phyloP scores from a whole-genome alignment of 2,329 filamentous ascomycete species.

The Xylariaceae sp. region DNA sequence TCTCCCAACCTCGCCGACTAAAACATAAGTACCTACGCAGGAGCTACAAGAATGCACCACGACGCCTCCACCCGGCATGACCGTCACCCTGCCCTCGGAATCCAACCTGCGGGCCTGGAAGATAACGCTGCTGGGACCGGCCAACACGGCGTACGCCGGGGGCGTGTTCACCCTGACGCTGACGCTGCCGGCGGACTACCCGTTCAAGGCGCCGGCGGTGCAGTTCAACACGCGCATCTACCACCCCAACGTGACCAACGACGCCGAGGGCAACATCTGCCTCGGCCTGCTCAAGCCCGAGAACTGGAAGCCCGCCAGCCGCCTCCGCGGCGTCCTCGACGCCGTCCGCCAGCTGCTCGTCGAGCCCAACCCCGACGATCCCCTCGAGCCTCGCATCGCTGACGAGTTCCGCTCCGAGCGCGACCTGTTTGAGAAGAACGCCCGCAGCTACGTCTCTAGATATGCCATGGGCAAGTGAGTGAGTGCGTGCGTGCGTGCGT shows the following conservation, averaged over 20 bases:
- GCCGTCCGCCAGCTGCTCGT: constrained; percentile 74
- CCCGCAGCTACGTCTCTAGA: constrained; percentile 70
- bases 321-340: constrained; percentile 74
- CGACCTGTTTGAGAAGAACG: constrained; percentile 72
- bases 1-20: background rate
- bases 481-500: no score
- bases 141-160: constrained; percentile 55
- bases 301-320: constrained; percentile 89
- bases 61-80: constrained; percentile 51
- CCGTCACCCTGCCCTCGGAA: constrained; percentile 49
- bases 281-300: constrained; percentile 80
- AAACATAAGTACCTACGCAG: constrained; percentile 40
- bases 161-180: constrained; percentile 76
- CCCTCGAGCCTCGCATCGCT: constrained; percentile 83
- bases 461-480: constrained; percentile 65
- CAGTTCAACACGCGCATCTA: constrained; percentile 89
- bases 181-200: constrained; percentile 77
- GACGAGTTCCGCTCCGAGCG: constrained; percentile 77
- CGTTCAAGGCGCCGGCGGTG: constrained; percentile 83
- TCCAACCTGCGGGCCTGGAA: constrained; percentile 57
- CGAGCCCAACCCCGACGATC: constrained; percentile 86
- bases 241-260: constrained; percentile 93
- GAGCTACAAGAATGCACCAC: constrained; percentile 56
- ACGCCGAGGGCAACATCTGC: constrained; percentile 82
- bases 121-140: constrained; percentile 50